Conservation (phyloP, 768 basidiomycete genomes). For the Neoboletus subvelutipes region DNA sequence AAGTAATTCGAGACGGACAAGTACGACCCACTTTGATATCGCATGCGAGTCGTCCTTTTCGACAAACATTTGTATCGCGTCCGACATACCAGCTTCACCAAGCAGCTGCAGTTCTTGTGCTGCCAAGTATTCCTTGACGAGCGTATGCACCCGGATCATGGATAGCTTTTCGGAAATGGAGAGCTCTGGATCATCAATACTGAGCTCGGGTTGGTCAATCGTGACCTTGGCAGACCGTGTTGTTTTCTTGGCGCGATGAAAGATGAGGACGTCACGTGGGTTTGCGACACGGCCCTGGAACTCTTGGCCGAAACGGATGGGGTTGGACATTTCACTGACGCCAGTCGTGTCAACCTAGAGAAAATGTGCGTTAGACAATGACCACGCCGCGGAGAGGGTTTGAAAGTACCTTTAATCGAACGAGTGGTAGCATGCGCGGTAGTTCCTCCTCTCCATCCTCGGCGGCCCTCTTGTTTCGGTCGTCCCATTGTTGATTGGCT, state of each 20-base stretch:
- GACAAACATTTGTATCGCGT: slow-evolving; percentile 93
- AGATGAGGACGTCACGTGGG: slow-evolving; percentile 89
- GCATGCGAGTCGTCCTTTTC: slow-evolving; percentile 97
- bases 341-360: slow-evolving; percentile 85
- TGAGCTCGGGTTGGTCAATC: slow-evolving; percentile 76
- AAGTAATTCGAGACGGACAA: not conserved
- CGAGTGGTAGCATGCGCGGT: slow-evolving; percentile 77
- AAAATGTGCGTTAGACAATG: not conserved
- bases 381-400: not conserved
- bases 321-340: slow-evolving; percentile 89
- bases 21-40: slow-evolving; percentile 70
- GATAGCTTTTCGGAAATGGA: slow-evolving; percentile 69
- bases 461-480: slow-evolving; percentile 39
- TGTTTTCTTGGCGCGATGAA: slow-evolving; percentile 76
- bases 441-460: slow-evolving; percentile 62
- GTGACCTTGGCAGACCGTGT: slow-evolving; percentile 50
- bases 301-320: slow-evolving; percentile 94
- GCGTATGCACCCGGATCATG: slow-evolving; percentile 80
- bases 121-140: slow-evolving; percentile 88
- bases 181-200: slow-evolving; percentile 74
- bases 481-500: slow-evolving; percentile 50
- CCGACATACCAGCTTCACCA: slow-evolving; percentile 86
- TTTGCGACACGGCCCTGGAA: slow-evolving; percentile 91
- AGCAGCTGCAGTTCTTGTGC: slow-evolving; percentile 93
- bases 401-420: slow-evolving; percentile 70